phyloP scores from a whole-genome alignment of 176 grass and related monocot genomes.

The Aegilops umbellulata region DNA sequence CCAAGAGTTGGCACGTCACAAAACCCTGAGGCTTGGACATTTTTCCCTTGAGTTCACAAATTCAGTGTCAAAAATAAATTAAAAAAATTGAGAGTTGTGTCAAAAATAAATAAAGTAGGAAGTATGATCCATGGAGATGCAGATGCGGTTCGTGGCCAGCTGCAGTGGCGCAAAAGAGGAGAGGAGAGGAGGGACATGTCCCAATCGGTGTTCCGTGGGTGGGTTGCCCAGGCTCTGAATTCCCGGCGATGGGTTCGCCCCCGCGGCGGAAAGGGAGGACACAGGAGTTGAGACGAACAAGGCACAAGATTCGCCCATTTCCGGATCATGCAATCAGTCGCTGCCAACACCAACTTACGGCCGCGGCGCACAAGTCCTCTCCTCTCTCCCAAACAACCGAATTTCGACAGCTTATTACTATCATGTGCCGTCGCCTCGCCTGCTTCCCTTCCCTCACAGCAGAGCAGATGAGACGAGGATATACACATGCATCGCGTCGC shows the following conservation, averaged over 20 bases:
- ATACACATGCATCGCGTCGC: too few species aligned
- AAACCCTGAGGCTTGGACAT: neutral
- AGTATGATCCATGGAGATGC: too few species aligned
- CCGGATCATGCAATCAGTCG: neutral
- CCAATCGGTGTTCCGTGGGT: neutral
- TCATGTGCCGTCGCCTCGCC: neutral
- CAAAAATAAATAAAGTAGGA: too few species aligned
- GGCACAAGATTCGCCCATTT: conserved; percentile 21
- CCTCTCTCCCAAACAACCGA: neutral
- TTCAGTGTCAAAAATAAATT: too few species aligned
- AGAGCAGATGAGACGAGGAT: neutral
- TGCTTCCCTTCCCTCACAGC: too few species aligned
- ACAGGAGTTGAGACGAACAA: neutral
- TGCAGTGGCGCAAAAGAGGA: neutral
- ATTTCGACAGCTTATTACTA: neutral
- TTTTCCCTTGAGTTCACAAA: neutral
- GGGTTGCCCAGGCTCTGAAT: neutral
- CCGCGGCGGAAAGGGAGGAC: neutral
- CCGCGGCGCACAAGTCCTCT: neutral
- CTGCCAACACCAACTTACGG: neutral
- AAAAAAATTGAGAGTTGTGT: too few species aligned
- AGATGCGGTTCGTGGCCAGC: neutral
- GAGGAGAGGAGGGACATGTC: neutral
- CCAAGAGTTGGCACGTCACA: neutral
- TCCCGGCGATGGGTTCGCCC: neutral